Evolutionary conservation across 768 basidiomycete species (phyloP).

Genomic region (Suillus alpinus): DNA sequence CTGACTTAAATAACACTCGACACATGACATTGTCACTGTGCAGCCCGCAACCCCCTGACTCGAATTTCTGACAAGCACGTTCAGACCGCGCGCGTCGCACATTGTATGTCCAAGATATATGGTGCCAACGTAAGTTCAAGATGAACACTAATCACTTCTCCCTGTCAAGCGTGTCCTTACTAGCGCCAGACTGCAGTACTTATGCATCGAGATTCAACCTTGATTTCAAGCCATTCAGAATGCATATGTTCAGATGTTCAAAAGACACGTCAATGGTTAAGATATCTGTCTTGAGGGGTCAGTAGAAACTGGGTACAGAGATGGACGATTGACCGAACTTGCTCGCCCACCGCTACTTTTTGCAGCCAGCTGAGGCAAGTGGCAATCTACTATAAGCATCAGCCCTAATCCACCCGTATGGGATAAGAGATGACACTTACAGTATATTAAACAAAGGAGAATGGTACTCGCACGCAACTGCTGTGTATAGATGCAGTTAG

Average conservation of each 20-base stretch:
- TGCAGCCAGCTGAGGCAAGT: neutral
- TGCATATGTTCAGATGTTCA: neutral
- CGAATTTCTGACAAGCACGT: neutral
- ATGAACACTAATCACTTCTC: too few species aligned
- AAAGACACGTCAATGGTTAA: neutral
- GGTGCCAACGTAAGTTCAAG: too few species aligned
- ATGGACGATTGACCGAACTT: neutral
- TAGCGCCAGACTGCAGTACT: too few species aligned
- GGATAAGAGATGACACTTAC: neutral
- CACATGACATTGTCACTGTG: neutral
- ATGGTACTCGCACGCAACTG: neutral
- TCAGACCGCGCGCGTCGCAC: too few species aligned
- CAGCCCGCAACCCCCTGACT: neutral
- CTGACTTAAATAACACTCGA: neutral
- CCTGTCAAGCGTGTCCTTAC: too few species aligned
- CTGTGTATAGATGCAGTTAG: neutral
- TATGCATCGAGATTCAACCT: too few species aligned
- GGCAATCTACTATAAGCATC: neutral
- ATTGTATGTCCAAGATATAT: neutral
- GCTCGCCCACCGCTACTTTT: neutral
- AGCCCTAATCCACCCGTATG: neutral
- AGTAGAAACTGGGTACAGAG: neutral
- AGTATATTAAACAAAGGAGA: neutral
- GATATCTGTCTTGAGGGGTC: neutral
- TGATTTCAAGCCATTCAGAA: too few species aligned